These are phyloP conservation scores for Geotrichum ghanense DNA, from an alignment of 805 yeast species.

Conservation along the genomic window DNA sequence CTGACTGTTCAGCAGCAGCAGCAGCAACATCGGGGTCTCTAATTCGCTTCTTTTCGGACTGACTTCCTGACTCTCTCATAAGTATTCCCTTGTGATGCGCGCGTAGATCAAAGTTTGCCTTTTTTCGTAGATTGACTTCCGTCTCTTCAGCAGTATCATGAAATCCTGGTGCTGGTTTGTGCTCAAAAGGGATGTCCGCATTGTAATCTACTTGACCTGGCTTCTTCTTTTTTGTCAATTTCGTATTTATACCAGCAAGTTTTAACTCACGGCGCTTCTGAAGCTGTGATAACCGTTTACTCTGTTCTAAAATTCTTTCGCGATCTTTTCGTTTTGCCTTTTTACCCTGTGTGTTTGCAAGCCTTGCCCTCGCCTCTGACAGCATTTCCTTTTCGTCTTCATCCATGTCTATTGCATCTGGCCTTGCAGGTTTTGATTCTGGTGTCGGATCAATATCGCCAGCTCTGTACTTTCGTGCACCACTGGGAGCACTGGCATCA, in stretches of 20 bases:
- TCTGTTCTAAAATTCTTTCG: constrained; percentile 73
- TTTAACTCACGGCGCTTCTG: constrained; percentile 46
- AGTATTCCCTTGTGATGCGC: constrained; percentile 8
- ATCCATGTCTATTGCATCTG: constrained; percentile 67
- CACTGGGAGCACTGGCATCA: constrained; percentile 36
- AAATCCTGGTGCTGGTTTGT: constrained; percentile 51
- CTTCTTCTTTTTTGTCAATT: constrained; percentile 34
- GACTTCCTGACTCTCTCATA: constrained; percentile 1
- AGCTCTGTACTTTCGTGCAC: constrained; percentile 21
- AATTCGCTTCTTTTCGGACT: constrained; percentile 8
- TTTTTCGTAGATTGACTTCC: constrained; percentile 23
- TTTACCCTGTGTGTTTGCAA: constrained; percentile 88
- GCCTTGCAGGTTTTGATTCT: constrained; percentile 70
- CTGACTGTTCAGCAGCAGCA: constrained; percentile 19
- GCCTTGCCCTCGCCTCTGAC: constrained; percentile 85
- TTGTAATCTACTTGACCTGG: constrained; percentile 67
- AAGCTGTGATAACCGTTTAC: constrained; percentile 58
- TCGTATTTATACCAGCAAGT: constrained; percentile 19
- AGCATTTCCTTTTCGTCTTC: constrained; percentile 89
- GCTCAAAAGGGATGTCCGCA: constrained; percentile 73
- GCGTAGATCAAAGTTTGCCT: background rate
- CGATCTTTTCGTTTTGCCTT: constrained; percentile 86
- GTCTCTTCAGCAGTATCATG: constrained; percentile 60
- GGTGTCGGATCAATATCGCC: constrained; percentile 62
- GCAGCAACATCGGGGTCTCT: constrained; percentile 16